A percentile compares a stretch with the other conserved stretches of the same genome.
phyloP scores from a whole-genome alignment of 257 asterid genomes.

The Buddleja alternifolia region DNA sequence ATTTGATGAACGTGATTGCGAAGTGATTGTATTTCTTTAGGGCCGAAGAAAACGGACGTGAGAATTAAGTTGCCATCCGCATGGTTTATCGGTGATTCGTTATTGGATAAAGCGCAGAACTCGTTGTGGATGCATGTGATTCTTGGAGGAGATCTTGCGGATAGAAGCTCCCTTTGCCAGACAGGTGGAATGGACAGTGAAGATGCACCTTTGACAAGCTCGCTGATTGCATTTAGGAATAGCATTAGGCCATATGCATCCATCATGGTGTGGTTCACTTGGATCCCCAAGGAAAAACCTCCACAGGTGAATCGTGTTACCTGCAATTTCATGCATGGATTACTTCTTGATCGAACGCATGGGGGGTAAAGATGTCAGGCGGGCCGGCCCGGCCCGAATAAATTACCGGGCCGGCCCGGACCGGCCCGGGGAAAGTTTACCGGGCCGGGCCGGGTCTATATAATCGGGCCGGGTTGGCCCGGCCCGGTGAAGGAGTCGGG shows the following conservation, averaged over 20 bases:
- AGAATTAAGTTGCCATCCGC: neutral
- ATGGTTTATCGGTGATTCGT: neutral
- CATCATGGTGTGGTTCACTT: conserved; percentile 30
- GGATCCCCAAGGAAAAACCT: conserved; percentile 31
- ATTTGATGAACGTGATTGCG: neutral
- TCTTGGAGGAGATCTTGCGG: conserved; percentile 23
- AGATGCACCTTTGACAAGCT: conserved; percentile 20
- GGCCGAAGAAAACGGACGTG: conserved; percentile 25
- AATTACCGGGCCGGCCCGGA: too few relatives aligned
- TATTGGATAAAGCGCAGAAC: conserved; percentile 4
- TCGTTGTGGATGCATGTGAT: conserved; percentile 31
- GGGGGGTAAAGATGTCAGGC: too few relatives aligned
- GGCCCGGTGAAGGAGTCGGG: too few relatives aligned
- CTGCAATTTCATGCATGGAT: neutral
- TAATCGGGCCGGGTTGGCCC: too few relatives aligned
- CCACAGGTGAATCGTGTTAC: conserved; percentile 36
- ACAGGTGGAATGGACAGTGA: conserved; percentile 31
- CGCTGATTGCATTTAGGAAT: conserved; percentile 25
- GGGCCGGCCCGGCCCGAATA: too few relatives aligned
- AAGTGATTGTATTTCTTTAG: conserved; percentile 20
- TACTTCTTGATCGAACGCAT: too few relatives aligned
- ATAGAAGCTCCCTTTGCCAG: conserved; percentile 34
- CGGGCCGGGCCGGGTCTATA: too few relatives aligned
- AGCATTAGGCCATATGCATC: conserved; percentile 31
- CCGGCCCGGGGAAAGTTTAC: too few relatives aligned